phyloP scores from a whole-genome alignment of 805 yeast genomes.

The Saccharomyces jurei region DNA sequence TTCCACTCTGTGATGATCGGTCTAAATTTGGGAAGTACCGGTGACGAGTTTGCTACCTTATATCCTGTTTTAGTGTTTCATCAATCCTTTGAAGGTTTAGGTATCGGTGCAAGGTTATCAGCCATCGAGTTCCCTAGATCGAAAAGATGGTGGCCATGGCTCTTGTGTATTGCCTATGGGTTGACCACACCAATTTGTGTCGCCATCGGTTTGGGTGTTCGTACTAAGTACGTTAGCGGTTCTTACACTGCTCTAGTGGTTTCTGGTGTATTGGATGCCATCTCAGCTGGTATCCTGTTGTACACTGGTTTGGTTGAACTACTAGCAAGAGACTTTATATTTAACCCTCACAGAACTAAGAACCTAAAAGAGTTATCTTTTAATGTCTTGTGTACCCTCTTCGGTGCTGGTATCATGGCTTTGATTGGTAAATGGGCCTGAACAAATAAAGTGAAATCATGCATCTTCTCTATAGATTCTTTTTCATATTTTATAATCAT shows the following conservation, averaged over 20 bases:
- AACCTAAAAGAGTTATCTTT: conserved; percentile 35
- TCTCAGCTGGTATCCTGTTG: conserved; percentile 63
- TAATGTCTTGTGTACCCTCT: conserved; percentile 21
- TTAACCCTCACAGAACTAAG: conserved; percentile 33
- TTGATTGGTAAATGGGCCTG: conserved; percentile 71
- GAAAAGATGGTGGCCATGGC: conserved; percentile 36
- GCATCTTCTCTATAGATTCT: neutral
- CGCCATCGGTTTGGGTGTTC: conserved; percentile 70
- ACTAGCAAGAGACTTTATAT: conserved; percentile 65
- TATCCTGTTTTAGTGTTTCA: conserved; percentile 65
- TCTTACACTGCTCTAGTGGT: conserved; percentile 48
- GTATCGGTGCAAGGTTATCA: conserved; percentile 65
- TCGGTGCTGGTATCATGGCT: conserved; percentile 68
- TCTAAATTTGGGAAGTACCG: conserved; percentile 54
- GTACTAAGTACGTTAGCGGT: conserved; percentile 46
- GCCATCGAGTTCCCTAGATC: conserved; percentile 46
- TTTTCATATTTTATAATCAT: neutral
- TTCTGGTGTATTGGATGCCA: conserved; percentile 58
- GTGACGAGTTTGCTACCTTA: conserved; percentile 54
- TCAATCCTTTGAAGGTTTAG: conserved; percentile 74
- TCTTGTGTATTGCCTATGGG: conserved; percentile 42
- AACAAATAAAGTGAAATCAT: neutral
- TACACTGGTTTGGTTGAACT: conserved; percentile 71
- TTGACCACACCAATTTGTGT: conserved; percentile 61
- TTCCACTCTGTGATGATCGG: conserved; percentile 75